A percentile compares a stretch with the other conserved stretches of the same genome.
Evolutionary conservation across 2,329 filamentous ascomycete genomes (phyloP).

Genomic region (Sporothrix protearum): DNA sequence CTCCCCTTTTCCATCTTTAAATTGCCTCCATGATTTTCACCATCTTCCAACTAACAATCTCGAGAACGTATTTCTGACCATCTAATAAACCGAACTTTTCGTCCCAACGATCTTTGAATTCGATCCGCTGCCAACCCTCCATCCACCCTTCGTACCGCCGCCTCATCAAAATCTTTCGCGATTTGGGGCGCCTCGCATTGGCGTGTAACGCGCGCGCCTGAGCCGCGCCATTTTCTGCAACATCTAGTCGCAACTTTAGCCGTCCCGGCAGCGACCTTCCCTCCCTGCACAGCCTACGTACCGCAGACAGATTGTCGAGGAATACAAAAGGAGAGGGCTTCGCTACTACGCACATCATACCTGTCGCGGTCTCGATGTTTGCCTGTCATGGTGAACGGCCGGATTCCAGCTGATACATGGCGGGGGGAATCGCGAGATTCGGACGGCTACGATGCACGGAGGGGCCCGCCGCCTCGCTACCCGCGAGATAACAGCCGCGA

Average conservation of each 20-base stretch:
- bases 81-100: background rate
- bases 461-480: background rate
- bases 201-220: background rate
- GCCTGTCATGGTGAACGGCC: background rate
- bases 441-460: slow-evolving; percentile 7
- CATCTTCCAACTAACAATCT: background rate
- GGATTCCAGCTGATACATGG: background rate
- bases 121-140: background rate
- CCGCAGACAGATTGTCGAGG: background rate
- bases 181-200: background rate
- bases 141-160: background rate
- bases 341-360: background rate
- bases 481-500: slow-evolving; percentile 9
- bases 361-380: background rate
- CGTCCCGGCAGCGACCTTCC: background rate
- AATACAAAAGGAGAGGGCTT: background rate
- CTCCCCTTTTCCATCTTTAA: background rate
- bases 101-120: background rate
- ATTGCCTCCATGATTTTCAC: background rate
- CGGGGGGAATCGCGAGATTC: background rate
- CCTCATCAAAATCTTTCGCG: background rate
- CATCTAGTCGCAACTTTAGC: background rate
- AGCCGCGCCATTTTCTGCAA: background rate
- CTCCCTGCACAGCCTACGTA: background rate
- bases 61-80: background rate